Base-by-base conservation (phyloP, 2,329 filamentous ascomycete genomes). In the Penicillium oxalicum region DNA sequence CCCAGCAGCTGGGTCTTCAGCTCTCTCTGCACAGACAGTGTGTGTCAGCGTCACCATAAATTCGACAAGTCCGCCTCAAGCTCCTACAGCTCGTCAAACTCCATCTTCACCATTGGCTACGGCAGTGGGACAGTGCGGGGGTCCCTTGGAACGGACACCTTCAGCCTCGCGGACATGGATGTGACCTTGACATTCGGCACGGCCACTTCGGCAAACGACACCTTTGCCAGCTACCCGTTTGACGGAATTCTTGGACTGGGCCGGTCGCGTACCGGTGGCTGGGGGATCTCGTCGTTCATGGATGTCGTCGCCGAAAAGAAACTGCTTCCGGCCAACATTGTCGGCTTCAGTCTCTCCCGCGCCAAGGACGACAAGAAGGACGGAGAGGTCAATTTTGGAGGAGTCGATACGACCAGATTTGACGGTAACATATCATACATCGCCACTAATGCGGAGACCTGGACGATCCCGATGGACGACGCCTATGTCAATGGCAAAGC, bases 181-280 rank as follows among this genome's bases (percentile, higher is more conserved):
- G 63, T 88, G 11, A 66, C 76, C 2, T 77, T 89, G 58, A 74
- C 80, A 3, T 87, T 95, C 60, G 90, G 90, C 4, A 70, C 91
- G 50, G 88, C 86, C 24, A 79, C 78, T 32, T 77, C 77, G 25
- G 87, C 87, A 2, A 89, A 87, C 1, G 70, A 81, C 44, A 83
- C 93, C 54, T 95, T 95, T 66, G 70, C 74, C 27, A 78, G 79
- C 45, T 95, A 91, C 59, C 86, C 88, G 1, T 90, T 95, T 68
- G 90, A 95, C 65, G 90, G 90, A 25, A 94, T 95, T 42, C 72
- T 95, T 2, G 90, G 89, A 4, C 71, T 95, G 25, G 86, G 87
- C 12, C 82, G 84, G 58, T 78, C 77, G 52, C 72, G 75, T 9
- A 78, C 78, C 2, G 74, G 72, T 33, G 77, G 65, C 3, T 64